Conservation (phyloP, 129 eudicot genomes). For the Centella asiatica region DNA sequence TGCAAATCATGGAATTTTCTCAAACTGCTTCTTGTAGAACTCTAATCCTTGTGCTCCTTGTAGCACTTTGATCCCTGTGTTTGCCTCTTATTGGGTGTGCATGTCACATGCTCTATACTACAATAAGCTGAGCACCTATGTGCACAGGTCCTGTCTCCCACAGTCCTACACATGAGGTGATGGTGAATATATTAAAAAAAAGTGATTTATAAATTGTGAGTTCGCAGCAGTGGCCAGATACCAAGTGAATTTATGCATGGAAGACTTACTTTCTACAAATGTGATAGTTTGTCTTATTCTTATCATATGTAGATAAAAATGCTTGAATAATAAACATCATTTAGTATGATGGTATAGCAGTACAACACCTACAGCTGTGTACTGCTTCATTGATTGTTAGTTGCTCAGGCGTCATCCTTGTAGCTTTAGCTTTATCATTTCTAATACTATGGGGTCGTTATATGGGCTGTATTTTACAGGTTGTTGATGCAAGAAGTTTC, state of each 20-base stretch:
- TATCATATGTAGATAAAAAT: too few relatives aligned
- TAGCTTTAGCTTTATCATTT: background rate
- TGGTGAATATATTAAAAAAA: too few relatives aligned
- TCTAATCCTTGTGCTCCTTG: background rate
- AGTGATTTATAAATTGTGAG: background rate
- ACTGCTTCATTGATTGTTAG: background rate
- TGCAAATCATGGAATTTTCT: background rate
- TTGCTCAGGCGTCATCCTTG: background rate
- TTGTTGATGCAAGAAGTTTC: constrained; percentile 44
- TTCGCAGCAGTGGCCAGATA: background rate
- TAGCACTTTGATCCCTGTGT: background rate
- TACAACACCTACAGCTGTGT: background rate
- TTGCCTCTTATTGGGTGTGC: too few relatives aligned
- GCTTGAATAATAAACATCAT: too few relatives aligned
- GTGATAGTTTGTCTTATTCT: too few relatives aligned
- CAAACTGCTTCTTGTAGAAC: background rate
- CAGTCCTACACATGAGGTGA: too few relatives aligned
- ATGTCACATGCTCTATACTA: too few relatives aligned
- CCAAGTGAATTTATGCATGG: background rate
- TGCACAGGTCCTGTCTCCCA: too few relatives aligned
- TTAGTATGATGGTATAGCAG: too few relatives aligned
- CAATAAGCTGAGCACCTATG: too few relatives aligned
- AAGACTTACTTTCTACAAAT: background rate
- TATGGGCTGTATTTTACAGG: constrained; percentile 23
- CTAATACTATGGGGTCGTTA: background rate